Base-by-base conservation (phyloP, 768 basidiomycete genomes). In the Xanthoconium purpureum region DNA sequence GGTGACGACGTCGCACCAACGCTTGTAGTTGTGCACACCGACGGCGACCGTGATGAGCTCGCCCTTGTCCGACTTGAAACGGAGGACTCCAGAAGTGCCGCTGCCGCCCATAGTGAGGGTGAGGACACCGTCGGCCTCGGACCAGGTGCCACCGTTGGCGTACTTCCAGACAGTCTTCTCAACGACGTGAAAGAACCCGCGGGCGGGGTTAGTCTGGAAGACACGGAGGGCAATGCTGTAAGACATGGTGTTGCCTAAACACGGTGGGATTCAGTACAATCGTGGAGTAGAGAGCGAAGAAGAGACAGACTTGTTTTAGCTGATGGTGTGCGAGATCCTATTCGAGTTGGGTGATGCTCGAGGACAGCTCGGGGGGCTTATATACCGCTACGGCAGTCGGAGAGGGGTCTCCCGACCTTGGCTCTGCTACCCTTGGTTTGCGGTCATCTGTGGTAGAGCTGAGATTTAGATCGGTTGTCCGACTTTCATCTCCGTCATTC, bases 1-100 rank as follows among this genome's bases (percentile, higher is more conserved):
- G 5, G 74, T 65, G 50, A 75, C 64, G 44, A 74, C 67, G 57
- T 77, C 75, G 63, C 67, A 64, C 77, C 77, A 78, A 7, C 68
- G 62, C 56, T 68, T 70, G 64, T 71, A 68, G 66, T 73, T 73
- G 67, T 78, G 71, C 28, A 77, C 66, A 1, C 78, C 77, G 24
- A 77, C 38, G 14, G 66, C 66, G 57, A 73, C 58, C 29, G 74
- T 48, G 67, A 74, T 70, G 12, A 45, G 54, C 50, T 76, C 74
- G 53, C 64, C 70, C 9, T 47, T 62, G 45, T 66, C 64, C 8
- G 63, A 58, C 32, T 38, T 32, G 62, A 77, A 68, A 52, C 73
- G 74, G 17, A 78, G 49, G 7, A 65, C 63, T 11, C 77, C 74
- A 14, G 74, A 77, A 0, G 74, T 77, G 40, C 75, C 77, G 55